Conservation (phyloP, 2,329 filamentous ascomycete species). For the Penicillium nordicum region DNA sequence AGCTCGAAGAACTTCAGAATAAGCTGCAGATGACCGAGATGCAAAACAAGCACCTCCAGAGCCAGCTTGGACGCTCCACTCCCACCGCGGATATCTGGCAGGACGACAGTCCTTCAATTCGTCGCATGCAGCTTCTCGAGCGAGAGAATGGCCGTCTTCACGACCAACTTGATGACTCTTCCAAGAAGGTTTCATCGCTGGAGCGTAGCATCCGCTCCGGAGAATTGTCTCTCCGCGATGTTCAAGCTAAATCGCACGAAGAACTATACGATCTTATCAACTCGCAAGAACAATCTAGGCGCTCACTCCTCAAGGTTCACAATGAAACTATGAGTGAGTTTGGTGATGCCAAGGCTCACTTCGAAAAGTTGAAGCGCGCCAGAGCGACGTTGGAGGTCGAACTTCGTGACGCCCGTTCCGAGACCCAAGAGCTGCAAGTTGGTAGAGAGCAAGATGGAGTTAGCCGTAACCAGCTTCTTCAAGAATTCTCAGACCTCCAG, state of each 20-base stretch:
- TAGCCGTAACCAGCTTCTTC: conserved; percentile 81
- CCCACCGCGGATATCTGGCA: conserved; percentile 60
- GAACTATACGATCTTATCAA: conserved; percentile 90
- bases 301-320: conserved; percentile 76
- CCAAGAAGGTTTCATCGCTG: conserved; percentile 83
- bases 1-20: conserved; percentile 89
- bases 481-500: conserved; percentile 91
- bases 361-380: conserved; percentile 80
- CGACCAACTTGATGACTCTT: conserved; percentile 89
- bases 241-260: conserved; percentile 90
- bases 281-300: conserved; percentile 84
- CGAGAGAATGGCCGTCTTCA: conserved; percentile 87
- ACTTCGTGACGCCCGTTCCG: conserved; percentile 75
- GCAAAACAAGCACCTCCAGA: conserved; percentile 90
- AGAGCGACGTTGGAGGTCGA: conserved; percentile 80
- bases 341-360: conserved; percentile 78
- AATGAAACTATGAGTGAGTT: conserved; percentile 82
- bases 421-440: conserved; percentile 73
- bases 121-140: conserved; percentile 85
- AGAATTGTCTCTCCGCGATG: conserved; percentile 81
- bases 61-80: conserved; percentile 70
- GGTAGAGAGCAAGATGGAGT: conserved; percentile 81
- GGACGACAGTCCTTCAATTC: conserved; percentile 74
- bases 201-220: conserved; percentile 84
- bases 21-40: conserved; percentile 91